Percentiles rank a stretch among this genome's conserved stretches.
Conservation (phyloP, 805 yeast species). For the Metschnikowia lochheadii region DNA sequence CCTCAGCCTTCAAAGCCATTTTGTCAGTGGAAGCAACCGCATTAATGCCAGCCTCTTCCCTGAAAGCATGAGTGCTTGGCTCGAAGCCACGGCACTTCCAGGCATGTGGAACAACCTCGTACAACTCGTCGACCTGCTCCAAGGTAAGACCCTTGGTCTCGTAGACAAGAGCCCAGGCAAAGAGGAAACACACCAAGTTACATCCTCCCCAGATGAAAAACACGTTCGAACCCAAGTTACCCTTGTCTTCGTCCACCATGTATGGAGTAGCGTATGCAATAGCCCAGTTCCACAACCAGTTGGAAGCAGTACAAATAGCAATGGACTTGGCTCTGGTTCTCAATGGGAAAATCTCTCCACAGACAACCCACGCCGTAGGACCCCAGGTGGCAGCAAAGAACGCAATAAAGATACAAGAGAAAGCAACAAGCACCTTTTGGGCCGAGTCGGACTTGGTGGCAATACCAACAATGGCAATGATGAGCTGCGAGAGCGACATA, state of each 20-base stretch:
- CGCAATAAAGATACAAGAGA: slow-evolving; percentile 37
- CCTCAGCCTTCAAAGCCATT: slow-evolving; percentile 22
- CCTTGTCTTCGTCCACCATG: slow-evolving; percentile 38
- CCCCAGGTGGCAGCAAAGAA: slow-evolving; percentile 43
- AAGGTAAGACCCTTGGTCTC: slow-evolving; percentile 41
- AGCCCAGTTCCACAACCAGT: slow-evolving; percentile 42
- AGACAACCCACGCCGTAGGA: slow-evolving; percentile 38
- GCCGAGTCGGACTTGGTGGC: slow-evolving; percentile 35
- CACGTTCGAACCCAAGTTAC: slow-evolving; percentile 38
- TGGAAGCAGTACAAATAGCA: slow-evolving; percentile 38
- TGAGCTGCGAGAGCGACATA: slow-evolving; percentile 54
- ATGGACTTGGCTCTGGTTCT: slow-evolving; percentile 39
- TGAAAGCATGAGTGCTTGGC: slow-evolving; percentile 36
- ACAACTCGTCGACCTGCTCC: slow-evolving; percentile 41
- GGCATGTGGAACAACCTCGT: slow-evolving; percentile 29
- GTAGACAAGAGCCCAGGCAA: slow-evolving; percentile 32
- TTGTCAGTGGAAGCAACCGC: slow-evolving; percentile 8
- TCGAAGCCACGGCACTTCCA: slow-evolving; percentile 31
- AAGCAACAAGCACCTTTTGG: slow-evolving; percentile 34
- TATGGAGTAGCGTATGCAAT: slow-evolving; percentile 41
- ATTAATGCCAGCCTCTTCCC: slow-evolving; percentile 19
- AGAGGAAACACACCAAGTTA: slow-evolving; percentile 31
- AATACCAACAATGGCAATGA: slow-evolving; percentile 42
- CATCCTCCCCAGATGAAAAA: slow-evolving; percentile 43
- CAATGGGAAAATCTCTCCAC: slow-evolving; percentile 36